These are phyloP conservation scores for Suhomyces yuchorum DNA, from an alignment of 1,139 yeast species.

Conservation along the genomic window DNA sequence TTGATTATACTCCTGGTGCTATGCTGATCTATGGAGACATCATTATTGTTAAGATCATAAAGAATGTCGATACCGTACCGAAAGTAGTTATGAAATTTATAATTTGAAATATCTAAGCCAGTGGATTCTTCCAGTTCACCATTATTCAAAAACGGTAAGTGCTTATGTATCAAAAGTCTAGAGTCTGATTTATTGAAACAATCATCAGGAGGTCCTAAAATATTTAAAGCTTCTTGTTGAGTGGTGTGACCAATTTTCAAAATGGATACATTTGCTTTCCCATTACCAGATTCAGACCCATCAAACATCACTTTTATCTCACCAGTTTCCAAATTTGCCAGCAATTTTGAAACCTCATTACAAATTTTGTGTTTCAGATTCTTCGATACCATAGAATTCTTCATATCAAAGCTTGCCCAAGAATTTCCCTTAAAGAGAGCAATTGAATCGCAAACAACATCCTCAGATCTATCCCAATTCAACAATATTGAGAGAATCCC, in stretches of 20 bases:
- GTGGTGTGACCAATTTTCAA: slow-evolving; percentile 43
- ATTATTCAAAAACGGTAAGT: slow-evolving; percentile 8
- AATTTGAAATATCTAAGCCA: slow-evolving; percentile 21
- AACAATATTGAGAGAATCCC: slow-evolving; percentile 33
- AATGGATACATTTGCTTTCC: not conserved
- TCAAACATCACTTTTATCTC: slow-evolving; percentile 3
- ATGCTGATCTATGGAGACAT: slow-evolving; percentile 18
- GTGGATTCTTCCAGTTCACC: slow-evolving; percentile 2
- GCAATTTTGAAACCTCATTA: slow-evolving; percentile 6
- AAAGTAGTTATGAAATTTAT: slow-evolving; percentile 59
- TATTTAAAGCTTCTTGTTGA: slow-evolving; percentile 50
- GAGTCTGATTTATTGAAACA: slow-evolving; percentile 52
- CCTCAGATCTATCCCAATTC: slow-evolving; percentile 33
- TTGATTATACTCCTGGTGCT: slow-evolving; percentile 33
- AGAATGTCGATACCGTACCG: slow-evolving; percentile 55
- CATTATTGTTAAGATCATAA: slow-evolving; percentile 39
- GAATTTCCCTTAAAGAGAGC: slow-evolving; percentile 38
- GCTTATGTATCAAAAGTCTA: slow-evolving; percentile 42
- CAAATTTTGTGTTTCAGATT: not conserved
- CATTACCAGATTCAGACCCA: not conserved
- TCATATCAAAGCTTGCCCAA: slow-evolving; percentile 27
- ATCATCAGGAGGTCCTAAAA: slow-evolving; percentile 61
- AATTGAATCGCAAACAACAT: slow-evolving; percentile 39
- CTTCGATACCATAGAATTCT: not conserved
- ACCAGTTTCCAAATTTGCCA: slow-evolving; percentile 5